These are phyloP conservation scores for Jamesozyma piceae DNA, from an alignment of 805 yeast species.

Conservation along the genomic window DNA sequence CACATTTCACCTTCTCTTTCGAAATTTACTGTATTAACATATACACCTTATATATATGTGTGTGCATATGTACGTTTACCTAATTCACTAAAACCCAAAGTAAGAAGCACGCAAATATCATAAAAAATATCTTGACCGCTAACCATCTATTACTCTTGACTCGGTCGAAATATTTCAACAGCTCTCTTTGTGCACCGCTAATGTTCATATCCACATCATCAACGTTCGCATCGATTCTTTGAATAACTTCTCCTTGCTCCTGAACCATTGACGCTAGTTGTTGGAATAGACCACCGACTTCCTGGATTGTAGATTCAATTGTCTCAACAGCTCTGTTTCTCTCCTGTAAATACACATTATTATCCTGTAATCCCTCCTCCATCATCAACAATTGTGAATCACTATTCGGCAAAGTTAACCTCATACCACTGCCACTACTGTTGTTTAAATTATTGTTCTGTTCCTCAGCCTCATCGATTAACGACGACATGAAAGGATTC, in stretches of 20 bases:
- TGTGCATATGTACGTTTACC: not conserved
- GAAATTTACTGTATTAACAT: too few species aligned
- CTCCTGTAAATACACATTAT: conserved; percentile 60
- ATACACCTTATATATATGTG: too few species aligned
- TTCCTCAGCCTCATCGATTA: conserved; percentile 20
- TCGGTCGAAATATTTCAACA: conserved; percentile 78
- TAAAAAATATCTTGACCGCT: conserved; percentile 80
- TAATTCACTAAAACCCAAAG: conserved; percentile 71
- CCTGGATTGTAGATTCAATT: conserved; percentile 92
- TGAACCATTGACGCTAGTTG: conserved; percentile 96
- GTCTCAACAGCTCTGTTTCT: conserved; percentile 89
- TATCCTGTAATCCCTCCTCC: conserved; percentile 57
- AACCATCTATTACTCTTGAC: conserved; percentile 90
- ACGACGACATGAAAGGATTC: conserved; percentile 34
- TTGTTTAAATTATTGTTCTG: conserved; percentile 5
- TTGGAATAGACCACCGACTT: conserved; percentile 87
- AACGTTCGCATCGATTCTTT: conserved; percentile 88
- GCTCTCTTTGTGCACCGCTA: conserved; percentile 87
- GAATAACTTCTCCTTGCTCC: conserved; percentile 94
- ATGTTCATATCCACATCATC: conserved; percentile 88
- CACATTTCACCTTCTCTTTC: too few species aligned
- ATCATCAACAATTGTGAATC: conserved; percentile 72
- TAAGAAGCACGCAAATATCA: conserved; percentile 65
- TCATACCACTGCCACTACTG: conserved; percentile 13
- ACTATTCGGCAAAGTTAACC: conserved; percentile 53